Conservation (phyloP, 805 yeast species). For the Jamesozyma hellenica region DNA sequence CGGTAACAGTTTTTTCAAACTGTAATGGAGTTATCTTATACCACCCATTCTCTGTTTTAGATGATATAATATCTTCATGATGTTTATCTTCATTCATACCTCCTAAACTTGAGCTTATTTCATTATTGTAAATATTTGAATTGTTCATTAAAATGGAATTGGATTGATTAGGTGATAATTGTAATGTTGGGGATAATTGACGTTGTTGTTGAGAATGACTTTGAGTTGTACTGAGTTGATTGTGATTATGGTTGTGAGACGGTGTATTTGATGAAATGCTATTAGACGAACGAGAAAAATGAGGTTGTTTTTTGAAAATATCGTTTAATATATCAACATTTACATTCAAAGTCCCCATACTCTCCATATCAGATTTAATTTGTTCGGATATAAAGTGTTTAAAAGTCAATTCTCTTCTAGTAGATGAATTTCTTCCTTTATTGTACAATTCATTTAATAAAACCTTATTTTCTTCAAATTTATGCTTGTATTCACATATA, state of each 20-base stretch:
- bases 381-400: constrained; percentile 23
- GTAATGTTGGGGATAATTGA: neutral
- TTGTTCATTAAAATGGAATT: neutral
- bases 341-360: constrained; percentile 22
- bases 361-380: constrained; percentile 24
- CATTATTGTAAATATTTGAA: neutral
- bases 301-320: constrained; percentile 23
- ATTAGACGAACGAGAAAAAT: neutral
- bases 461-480: constrained; percentile 15
- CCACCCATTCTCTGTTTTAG: constrained; percentile 9
- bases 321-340: constrained; percentile 15
- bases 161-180: neutral
- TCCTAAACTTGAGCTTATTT: neutral
- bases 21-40: constrained; percentile 22
- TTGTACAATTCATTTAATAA: constrained; percentile 23
- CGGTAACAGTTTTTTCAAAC: constrained; percentile 26
- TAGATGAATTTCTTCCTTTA: constrained; percentile 9
- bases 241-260: neutral
- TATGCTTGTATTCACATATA: constrained; percentile 8
- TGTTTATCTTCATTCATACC: neutral
- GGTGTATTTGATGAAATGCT: neutral
- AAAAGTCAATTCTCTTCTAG: constrained; percentile 20
- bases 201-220: constrained; percentile 1
- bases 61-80: neutral
- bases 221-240: neutral